These are phyloP conservation scores for Psidium guajava DNA, from an alignment of 345 rosid genomes.

Conservation along the genomic window DNA sequence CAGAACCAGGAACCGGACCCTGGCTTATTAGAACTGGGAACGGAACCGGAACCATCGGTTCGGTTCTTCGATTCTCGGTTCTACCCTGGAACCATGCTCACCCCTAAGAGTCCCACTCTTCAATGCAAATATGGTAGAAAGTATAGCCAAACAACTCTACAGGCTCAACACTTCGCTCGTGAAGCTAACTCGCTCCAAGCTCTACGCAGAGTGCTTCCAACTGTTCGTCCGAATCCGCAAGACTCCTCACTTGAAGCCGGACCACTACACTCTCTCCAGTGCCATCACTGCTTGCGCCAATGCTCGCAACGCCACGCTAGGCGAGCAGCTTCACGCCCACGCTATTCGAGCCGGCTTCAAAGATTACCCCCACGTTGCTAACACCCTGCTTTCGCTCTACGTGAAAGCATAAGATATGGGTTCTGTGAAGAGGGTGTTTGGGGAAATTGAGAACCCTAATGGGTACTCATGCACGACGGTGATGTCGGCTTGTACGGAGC, in stretches of 20 bases:
- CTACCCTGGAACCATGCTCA: too few species aligned
- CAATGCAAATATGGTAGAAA: neutral
- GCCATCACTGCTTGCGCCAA: constrained; percentile 47
- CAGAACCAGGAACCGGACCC: too few species aligned
- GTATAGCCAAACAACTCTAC: constrained; percentile 15
- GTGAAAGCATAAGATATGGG: constrained; percentile 21
- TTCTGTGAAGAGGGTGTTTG: constrained; percentile 11
- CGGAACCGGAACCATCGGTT: too few species aligned
- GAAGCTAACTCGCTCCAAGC: constrained; percentile 26
- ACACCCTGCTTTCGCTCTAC: constrained; percentile 54
- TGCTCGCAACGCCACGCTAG: constrained; percentile 2
- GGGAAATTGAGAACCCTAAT: too few species aligned
- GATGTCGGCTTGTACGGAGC: too few species aligned
- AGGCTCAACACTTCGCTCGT: constrained; percentile 42
- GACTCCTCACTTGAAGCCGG: constrained; percentile 31
- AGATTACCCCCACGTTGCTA: constrained; percentile 35
- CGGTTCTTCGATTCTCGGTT: too few species aligned
- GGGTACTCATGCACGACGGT: too few species aligned
- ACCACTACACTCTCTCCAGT: constrained; percentile 52
- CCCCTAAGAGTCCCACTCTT: neutral
- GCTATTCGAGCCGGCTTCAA: constrained; percentile 40
- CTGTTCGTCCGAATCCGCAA: constrained; percentile 34
- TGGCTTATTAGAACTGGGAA: too few species aligned
- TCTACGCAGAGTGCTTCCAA: constrained; percentile 32
- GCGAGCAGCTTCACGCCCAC: constrained; percentile 43